Evolutionary conservation across 2,329 filamentous ascomycete species (phyloP).

Genomic region (Lasiodiplodia hormozganensis): DNA sequence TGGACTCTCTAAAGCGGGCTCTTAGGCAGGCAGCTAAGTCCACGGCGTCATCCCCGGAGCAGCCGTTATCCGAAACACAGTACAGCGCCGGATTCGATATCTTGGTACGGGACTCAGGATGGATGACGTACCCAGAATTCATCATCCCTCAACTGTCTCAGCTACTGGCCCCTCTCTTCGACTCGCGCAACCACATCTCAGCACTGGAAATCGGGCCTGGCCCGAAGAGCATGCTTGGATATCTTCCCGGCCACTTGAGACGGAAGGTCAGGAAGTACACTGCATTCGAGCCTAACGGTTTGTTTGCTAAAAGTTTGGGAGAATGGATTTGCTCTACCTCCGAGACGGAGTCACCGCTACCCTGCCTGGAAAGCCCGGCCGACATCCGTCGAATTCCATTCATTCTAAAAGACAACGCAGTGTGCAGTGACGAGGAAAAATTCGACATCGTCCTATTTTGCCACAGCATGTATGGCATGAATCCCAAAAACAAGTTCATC

Average conservation of each 20-base stretch:
- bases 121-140: slow-evolving; percentile 57
- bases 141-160: slow-evolving; percentile 58
- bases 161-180: slow-evolving; percentile 51
- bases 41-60: slow-evolving; percentile 36
- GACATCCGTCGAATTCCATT: slow-evolving; percentile 53
- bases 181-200: slow-evolving; percentile 54
- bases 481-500: slow-evolving; percentile 55
- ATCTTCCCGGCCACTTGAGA: slow-evolving; percentile 54
- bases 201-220: slow-evolving; percentile 68
- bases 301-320: slow-evolving; percentile 56
- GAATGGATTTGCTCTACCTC: slow-evolving; percentile 48
- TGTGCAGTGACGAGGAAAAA: slow-evolving; percentile 41
- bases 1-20: slow-evolving; percentile 52
- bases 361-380: slow-evolving; percentile 48
- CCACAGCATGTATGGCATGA: slow-evolving; percentile 70
- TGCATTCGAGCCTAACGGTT: slow-evolving; percentile 61
- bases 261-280: slow-evolving; percentile 57
- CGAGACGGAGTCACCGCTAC: slow-evolving; percentile 47
- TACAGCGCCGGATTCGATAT: slow-evolving; percentile 59
- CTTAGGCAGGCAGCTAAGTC: slow-evolving; percentile 44
- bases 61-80: slow-evolving; percentile 55
- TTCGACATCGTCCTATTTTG: slow-evolving; percentile 68
- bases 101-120: slow-evolving; percentile 46
- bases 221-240: slow-evolving; percentile 60
- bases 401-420: slow-evolving; percentile 37